These are phyloP conservation scores for Cryphonectria nitschkei DNA, from an alignment of 2,329 filamentous ascomycete species.

Conservation along the genomic window DNA sequence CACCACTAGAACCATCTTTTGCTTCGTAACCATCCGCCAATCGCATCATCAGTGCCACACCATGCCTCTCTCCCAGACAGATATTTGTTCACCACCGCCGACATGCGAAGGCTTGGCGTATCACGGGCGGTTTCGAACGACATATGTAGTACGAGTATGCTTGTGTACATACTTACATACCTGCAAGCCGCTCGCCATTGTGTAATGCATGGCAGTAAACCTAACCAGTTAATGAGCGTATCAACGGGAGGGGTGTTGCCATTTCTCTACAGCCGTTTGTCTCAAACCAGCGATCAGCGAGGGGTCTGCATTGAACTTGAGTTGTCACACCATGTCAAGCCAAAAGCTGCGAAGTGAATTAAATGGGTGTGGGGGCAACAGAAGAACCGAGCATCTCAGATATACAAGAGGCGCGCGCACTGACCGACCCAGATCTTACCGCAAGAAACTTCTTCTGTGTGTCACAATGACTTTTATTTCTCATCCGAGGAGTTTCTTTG, in stretches of 20 bases:
- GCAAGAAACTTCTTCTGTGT: not conserved
- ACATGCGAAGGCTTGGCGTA: not conserved
- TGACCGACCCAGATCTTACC: not conserved
- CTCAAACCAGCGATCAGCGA: not conserved
- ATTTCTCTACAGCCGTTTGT: not conserved
- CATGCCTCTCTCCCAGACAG: not conserved
- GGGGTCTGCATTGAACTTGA: not conserved
- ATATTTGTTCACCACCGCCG: not conserved
- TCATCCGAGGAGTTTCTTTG: not conserved
- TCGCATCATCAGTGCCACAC: not conserved
- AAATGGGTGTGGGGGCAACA: not conserved
- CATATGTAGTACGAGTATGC: not conserved
- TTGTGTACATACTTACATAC: not conserved
- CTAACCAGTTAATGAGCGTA: not conserved
- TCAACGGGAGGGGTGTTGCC: not conserved
- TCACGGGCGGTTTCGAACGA: not conserved
- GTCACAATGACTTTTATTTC: not conserved
- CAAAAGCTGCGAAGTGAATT: not conserved
- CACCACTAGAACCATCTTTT: not conserved
- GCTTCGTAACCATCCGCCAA: not conserved
- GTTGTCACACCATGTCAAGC: not conserved
- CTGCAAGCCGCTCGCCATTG: not conserved
- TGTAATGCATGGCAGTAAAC: not conserved
- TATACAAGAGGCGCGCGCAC: not conserved
- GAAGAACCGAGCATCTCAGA: not conserved